phyloP scores from a whole-genome alignment of 2,329 filamentous ascomycete species.

The Mycosphaerella sp. region DNA sequence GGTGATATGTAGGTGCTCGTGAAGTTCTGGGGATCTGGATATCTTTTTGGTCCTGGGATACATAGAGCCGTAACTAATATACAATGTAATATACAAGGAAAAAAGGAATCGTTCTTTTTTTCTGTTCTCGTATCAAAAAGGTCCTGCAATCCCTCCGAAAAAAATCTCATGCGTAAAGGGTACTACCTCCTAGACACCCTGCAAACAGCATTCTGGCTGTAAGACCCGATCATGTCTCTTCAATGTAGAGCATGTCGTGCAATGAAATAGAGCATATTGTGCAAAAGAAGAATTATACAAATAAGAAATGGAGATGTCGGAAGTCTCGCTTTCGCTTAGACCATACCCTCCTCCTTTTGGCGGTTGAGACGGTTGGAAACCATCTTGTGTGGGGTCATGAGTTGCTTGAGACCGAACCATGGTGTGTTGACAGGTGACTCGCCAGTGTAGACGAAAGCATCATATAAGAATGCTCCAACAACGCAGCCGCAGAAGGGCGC shows the following conservation, averaged over 20 bases:
- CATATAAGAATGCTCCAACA: constrained; percentile 61
- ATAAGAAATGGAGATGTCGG: neutral
- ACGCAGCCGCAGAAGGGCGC: constrained; percentile 57
- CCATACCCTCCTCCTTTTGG: constrained; percentile 28
- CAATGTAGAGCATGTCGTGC: no score
- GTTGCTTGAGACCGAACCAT: constrained; percentile 34
- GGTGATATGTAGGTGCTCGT: no score
- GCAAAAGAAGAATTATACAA: neutral
- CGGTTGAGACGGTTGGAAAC: constrained; percentile 19
- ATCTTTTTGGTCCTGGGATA: no score
- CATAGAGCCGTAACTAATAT: neutral
- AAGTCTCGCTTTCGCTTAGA: constrained; percentile 13
- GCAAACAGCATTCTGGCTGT: neutral
- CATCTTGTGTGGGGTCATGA: constrained; percentile 23
- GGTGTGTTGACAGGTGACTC: constrained; percentile 56
- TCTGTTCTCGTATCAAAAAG: neutral
- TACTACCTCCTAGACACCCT: neutral
- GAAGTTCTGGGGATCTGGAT: no score
- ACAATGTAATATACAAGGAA: neutral
- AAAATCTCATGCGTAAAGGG: neutral
- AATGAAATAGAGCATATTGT: neutral
- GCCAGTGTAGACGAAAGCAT: constrained; percentile 61
- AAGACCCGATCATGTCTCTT: neutral
- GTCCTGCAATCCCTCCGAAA: neutral
- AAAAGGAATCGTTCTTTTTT: neutral